phyloP scores from a whole-genome alignment of 2,329 filamentous ascomycete species.

The Davidsoniella virescens region DNA sequence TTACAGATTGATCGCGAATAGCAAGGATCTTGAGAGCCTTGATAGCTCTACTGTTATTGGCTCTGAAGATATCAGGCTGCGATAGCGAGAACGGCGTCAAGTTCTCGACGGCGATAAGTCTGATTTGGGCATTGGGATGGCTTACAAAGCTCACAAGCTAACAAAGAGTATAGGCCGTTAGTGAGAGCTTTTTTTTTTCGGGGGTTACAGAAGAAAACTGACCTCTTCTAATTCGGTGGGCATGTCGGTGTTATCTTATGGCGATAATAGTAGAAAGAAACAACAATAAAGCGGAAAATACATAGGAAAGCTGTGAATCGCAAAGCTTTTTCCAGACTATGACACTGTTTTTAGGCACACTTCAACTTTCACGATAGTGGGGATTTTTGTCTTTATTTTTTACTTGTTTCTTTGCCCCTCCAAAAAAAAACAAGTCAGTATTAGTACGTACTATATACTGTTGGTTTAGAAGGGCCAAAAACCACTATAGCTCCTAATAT shows the following conservation, averaged over 20 bases:
- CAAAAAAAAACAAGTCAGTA: not conserved
- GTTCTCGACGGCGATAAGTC: slow-evolving; percentile 71
- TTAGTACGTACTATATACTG: no score
- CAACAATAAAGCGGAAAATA: not conserved
- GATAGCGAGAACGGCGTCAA: slow-evolving; percentile 65
- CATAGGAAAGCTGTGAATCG: no score
- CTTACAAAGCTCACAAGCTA: slow-evolving; percentile 87
- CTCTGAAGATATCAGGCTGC: slow-evolving; percentile 71
- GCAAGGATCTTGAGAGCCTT: slow-evolving; percentile 71
- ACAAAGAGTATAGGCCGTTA: slow-evolving; percentile 6
- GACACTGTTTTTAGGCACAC: no score
- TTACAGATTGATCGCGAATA: slow-evolving; percentile 63
- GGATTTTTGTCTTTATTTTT: not conserved
- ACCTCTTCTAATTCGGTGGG: slow-evolving; percentile 65
- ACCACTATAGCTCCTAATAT: no score
- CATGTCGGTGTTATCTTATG: slow-evolving; percentile 32
- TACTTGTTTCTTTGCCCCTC: not conserved
- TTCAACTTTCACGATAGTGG: slow-evolving; percentile 3
- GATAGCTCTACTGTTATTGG: slow-evolving; percentile 58
- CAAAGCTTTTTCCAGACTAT: no score
- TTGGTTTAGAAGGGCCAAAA: no score
- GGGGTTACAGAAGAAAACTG: slow-evolving; percentile 15
- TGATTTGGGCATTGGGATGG: slow-evolving; percentile 80
- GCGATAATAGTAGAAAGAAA: not conserved
- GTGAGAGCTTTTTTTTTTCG: not conserved